phyloP scores from a whole-genome alignment of 495 filamentous ascomycete species.

The Neurospora sp. region DNA sequence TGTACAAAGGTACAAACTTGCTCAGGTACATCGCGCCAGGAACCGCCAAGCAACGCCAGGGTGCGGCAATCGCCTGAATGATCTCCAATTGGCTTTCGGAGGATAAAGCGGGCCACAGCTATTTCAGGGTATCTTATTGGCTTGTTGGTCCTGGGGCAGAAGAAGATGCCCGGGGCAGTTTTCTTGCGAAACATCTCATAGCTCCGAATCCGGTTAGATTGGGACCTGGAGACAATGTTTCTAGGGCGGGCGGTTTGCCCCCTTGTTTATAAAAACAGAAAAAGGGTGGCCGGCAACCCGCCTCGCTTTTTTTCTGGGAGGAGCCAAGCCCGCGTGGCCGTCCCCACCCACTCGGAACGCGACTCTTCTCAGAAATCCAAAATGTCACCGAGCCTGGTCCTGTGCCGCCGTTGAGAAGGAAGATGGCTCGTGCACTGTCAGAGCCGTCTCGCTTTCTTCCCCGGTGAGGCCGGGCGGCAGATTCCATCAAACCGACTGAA shows the following conservation, averaged over 20 bases:
- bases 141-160: neutral
- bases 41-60: neutral
- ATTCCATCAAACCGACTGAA: constrained; percentile 3
- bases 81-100: neutral
- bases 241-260: constrained; percentile 7
- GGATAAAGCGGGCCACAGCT: constrained; percentile 5
- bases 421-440: neutral
- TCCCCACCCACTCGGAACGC: constrained; percentile 11
- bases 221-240: constrained; percentile 2
- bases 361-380: neutral
- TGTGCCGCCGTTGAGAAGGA: constrained; percentile 4
- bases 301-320: constrained; percentile 1
- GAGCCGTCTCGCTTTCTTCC: constrained; percentile 3
- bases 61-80: neutral
- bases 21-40: neutral
- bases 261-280: constrained; percentile 3
- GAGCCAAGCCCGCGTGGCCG: constrained; percentile 5
- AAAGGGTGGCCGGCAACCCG: neutral
- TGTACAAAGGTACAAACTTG: neutral
- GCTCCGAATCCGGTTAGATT: constrained; percentile 14
- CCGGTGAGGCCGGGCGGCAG: constrained; percentile 15
- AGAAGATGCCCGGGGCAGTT: neutral
- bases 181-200: constrained; percentile 15
- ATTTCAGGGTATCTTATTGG: constrained; percentile 8
- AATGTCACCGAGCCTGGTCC: constrained; percentile 2